These are phyloP conservation scores for Fraxinus excelsior DNA, from an alignment of 257 asterid genomes.

Conservation along the genomic window DNA sequence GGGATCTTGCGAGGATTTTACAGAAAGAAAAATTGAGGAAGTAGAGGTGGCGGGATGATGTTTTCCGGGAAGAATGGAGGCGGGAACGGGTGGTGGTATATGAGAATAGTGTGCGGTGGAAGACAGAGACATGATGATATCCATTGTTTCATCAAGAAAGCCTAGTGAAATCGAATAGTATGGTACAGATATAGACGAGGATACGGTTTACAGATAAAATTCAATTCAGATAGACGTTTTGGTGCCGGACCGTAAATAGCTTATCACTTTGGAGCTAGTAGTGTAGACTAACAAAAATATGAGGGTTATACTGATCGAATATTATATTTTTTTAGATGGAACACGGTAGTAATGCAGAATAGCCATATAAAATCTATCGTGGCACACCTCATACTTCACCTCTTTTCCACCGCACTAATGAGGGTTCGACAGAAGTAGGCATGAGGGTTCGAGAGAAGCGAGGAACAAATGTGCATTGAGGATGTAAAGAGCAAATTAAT, in stretches of 20 bases:
- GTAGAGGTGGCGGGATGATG: conserved; percentile 34
- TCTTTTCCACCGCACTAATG: no score
- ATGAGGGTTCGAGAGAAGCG: no score
- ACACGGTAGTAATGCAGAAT: no score
- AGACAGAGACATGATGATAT: conserved; percentile 41
- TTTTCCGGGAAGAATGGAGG: conserved; percentile 41
- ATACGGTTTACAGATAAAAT: not conserved
- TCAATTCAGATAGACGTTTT: not conserved
- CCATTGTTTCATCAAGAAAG: conserved; percentile 30
- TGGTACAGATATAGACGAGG: not conserved
- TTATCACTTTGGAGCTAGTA: no score
- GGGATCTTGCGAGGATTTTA: conserved; percentile 40
- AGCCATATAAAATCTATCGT: no score
- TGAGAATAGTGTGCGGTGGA: conserved; percentile 46
- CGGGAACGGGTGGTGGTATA: conserved; percentile 32
- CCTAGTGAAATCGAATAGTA: not conserved
- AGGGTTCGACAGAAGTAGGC: no score
- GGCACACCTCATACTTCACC: no score
- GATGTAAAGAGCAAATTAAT: no score
- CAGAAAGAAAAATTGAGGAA: conserved; percentile 28
- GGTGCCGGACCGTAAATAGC: not conserved
- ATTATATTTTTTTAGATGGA: no score
- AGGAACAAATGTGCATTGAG: no score
- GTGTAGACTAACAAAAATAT: no score
- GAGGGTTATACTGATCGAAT: no score